Conservation (phyloP, 305 asterid genomes). For the Withania somnifera region DNA sequence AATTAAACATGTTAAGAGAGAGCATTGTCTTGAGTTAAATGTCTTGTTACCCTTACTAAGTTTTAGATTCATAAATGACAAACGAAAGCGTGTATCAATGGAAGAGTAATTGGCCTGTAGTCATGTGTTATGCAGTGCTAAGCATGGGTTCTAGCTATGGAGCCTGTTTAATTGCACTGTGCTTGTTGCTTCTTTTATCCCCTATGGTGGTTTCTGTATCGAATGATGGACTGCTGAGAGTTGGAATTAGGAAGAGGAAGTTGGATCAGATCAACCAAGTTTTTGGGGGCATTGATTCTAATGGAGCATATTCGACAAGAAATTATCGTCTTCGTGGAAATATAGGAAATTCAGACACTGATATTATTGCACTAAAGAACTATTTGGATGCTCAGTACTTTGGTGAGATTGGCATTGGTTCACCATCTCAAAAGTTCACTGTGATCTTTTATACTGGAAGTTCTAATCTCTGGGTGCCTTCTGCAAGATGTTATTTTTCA, state of each 20-base stretch:
- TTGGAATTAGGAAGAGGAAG: slow-evolving; percentile 58
- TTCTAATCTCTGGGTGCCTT: slow-evolving; percentile 94
- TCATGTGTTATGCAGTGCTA: slow-evolving; percentile 23
- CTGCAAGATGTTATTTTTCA: slow-evolving; percentile 70
- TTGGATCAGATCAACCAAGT: slow-evolving; percentile 39
- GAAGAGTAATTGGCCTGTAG: not conserved
- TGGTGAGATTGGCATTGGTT: slow-evolving; percentile 80
- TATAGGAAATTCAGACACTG: slow-evolving; percentile 35
- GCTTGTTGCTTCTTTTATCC: slow-evolving; percentile 31
- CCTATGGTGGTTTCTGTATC: slow-evolving; percentile 30
- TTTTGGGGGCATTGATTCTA: slow-evolving; percentile 24
- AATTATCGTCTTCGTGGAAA: slow-evolving; percentile 21
- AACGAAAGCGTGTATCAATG: not conserved
- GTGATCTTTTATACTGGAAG: slow-evolving; percentile 89
- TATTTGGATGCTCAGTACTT: slow-evolving; percentile 86
- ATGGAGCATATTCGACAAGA: slow-evolving; percentile 21
- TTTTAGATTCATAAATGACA: not conserved
- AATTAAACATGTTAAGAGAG: not conserved
- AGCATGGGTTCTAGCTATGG: slow-evolving; percentile 34
- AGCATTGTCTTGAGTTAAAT: not conserved
- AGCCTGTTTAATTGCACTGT: slow-evolving; percentile 23
- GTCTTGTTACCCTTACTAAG: not conserved
- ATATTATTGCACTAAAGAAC: slow-evolving; percentile 60
- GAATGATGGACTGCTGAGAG: slow-evolving; percentile 50
- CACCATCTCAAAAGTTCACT: slow-evolving; percentile 84